Evolutionary conservation across 495 filamentous ascomycete species (phyloP), one percentile per base, ranked within the genome.

Genomic region (Parathielavia hyrcaniae): DNA sequence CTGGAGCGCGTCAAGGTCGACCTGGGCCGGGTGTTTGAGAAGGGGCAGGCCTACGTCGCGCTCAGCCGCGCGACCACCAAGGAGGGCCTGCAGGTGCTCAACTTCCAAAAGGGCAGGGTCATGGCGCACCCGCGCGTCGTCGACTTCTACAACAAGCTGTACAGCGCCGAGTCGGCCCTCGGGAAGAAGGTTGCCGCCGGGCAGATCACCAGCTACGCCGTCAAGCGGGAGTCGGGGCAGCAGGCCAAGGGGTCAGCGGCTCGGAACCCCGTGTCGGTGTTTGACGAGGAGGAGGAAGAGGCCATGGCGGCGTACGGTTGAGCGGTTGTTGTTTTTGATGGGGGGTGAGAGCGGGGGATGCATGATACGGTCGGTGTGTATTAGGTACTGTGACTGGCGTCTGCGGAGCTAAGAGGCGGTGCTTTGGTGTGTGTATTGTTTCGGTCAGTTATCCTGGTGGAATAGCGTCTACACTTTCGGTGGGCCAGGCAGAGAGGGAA

Each of bases 1-100:
- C 76, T 98, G 45, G 91, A 96, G 66, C 80, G 93, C 16, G 95
- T 97, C 48, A 96, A 95, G 69, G 91, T 98, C 7, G 90, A 97
- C 64, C 78, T 98, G 0, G 89, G 90, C 16, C 86, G 79, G 61
- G 89, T 93, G 10, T 98, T 98, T 64, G 93, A 97, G 70, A 97
- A 96, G 69, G 93, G 93, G 0, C 93, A 91, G 64, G 88, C 84
- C 2, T 92, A 92, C 65, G 88, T 92, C 41, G 88, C 88, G 47
- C 79, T 92, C 35, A 86, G 82, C 62, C 86, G 93, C 66, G 95
- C 93, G 17, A 95, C 90, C 11, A 86, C 79, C 55, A 89, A 96
- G 70, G 81, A 84, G 20, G 93, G 93, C 7, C 76, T 98, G 22
- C 91, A 97, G 67, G 92, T 98, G 10, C 74, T 89, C 32, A 78